Percentiles rank a stretch among this genome's conserved stretches.
These are phyloP conservation scores for barrel medic (Medicago truncatula) DNA, from an alignment of 306 rosid genomes.

Conservation along the genomic window MtrunA17r5.0-ANR NC_053049.1:24234001-24234500, in stretches of 20 bases:
- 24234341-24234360: conserved; percentile 86
- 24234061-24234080: conserved; percentile 72
- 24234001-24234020: conserved; percentile 13
- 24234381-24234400: conserved; percentile 86
- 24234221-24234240: conserved; percentile 91
- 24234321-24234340: conserved; percentile 86
- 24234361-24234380: conserved; percentile 86
- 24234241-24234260: conserved; percentile 74
- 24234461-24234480: conserved; percentile 70
- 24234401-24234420: conserved; percentile 66
- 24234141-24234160: conserved; percentile 69
- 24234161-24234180: conserved; percentile 79
- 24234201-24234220: conserved; percentile 80
- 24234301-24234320: conserved; percentile 65
- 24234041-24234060: conserved; percentile 36
- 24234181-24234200: conserved; percentile 77
- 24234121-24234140: conserved; percentile 87
- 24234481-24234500: conserved; percentile 88
- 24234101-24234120: conserved; percentile 63
- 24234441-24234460: conserved; percentile 64
- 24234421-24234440: conserved; percentile 59
- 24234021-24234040: neutral
- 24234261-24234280: conserved; percentile 70
- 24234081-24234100: conserved; percentile 72
- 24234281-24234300: conserved; percentile 62